Percentiles rank a stretch among this genome's conserved stretches.
Conservation (phyloP, 306 rosid species). For the Albizia julibrissin region DNA sequence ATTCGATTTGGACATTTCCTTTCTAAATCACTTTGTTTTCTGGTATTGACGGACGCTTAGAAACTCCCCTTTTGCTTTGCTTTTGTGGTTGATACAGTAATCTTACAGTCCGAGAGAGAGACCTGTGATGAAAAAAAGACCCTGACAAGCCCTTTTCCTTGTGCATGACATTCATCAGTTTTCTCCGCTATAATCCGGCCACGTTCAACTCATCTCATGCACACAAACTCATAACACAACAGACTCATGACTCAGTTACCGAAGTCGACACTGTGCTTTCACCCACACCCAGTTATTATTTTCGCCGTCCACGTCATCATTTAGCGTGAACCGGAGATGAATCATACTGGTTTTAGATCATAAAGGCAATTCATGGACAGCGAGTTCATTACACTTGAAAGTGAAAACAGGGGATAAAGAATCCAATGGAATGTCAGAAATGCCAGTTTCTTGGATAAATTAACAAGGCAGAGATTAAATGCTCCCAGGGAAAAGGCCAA, state of each 20-base stretch:
- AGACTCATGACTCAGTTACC: not conserved
- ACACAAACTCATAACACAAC: constrained; percentile 17
- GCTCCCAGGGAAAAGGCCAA: constrained; percentile 31
- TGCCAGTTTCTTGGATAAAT: constrained; percentile 21
- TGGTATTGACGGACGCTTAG: constrained; percentile 49
- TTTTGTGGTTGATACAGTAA: not conserved
- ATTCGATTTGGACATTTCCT: constrained; percentile 44
- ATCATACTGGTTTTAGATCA: not conserved
- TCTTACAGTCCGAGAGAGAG: not conserved
- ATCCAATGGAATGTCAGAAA: constrained; percentile 25
- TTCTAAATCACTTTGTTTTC: constrained; percentile 21
- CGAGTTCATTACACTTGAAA: not conserved
- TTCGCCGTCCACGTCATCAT: not conserved
- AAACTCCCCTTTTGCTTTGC: constrained; percentile 20
- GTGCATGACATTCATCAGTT: constrained; percentile 27
- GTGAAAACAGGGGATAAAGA: not conserved
- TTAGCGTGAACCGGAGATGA: not conserved
- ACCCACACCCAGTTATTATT: not conserved
- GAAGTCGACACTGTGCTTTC: constrained; percentile 16
- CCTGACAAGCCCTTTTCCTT: constrained; percentile 37
- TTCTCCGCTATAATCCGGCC: constrained; percentile 14
- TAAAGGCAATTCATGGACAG: not conserved
- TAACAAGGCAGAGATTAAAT: constrained; percentile 26
- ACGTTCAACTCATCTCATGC: constrained; percentile 25
- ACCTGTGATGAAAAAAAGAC: not conserved